Conservation (phyloP, 2,329 filamentous ascomycete genomes). For the Xylaria sp. region DNA sequence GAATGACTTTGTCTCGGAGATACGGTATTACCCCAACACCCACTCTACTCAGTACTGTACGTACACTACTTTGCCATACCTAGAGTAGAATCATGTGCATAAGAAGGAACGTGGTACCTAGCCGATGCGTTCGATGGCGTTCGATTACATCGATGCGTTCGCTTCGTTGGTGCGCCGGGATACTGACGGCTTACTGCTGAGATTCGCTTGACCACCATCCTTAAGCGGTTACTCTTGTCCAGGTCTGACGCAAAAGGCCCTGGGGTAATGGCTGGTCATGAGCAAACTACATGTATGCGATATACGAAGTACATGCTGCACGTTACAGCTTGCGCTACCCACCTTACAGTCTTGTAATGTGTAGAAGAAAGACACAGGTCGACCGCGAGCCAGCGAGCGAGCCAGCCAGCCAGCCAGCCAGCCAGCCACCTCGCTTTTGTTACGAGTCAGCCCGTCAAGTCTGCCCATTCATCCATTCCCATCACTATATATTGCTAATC, state of each 20-base stretch:
- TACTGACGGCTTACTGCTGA: slow-evolving; percentile 2
- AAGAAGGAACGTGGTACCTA: neutral
- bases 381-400: neutral
- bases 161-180: slow-evolving; percentile 6
- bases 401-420: neutral
- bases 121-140: slow-evolving; percentile 11
- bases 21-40: slow-evolving; percentile 6
- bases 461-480: no score
- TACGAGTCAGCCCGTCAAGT: neutral
- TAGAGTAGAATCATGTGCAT: neutral
- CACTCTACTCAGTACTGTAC: no score
- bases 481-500: neutral
- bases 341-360: no score
- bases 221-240: slow-evolving; percentile 27
- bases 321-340: slow-evolving; percentile 16
- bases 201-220: slow-evolving; percentile 30
- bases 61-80: no score
- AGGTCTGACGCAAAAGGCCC: slow-evolving; percentile 33
- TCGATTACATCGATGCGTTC: slow-evolving; percentile 4
- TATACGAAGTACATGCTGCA: neutral
- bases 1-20: neutral
- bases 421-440: neutral
- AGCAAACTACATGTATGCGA: slow-evolving; percentile 13
- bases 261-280: slow-evolving; percentile 13
- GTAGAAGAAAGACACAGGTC: neutral